These are phyloP conservation scores for Mucor saturninus DNA, from an alignment of 371 early-diverging fungal species.

Conservation along the genomic window DNA sequence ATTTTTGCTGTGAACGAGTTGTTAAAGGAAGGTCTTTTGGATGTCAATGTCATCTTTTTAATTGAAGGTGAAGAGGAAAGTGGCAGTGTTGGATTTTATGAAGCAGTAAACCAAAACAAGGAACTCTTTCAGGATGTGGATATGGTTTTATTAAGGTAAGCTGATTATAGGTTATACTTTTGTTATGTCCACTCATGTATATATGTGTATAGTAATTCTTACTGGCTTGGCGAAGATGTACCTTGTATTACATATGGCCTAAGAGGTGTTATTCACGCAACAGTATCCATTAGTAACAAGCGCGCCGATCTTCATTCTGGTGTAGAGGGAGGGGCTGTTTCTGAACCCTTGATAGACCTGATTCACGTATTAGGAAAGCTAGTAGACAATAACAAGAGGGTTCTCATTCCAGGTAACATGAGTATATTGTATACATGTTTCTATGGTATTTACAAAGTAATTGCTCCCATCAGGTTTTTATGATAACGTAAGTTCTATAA, in stretches of 20 bases:
- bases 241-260: constrained; percentile 77
- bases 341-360: constrained; percentile 78
- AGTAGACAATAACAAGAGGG: constrained; percentile 61
- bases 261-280: constrained; percentile 78
- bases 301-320: constrained; percentile 80
- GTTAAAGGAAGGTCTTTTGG: constrained; percentile 59
- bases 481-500: constrained; percentile 59
- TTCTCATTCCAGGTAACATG: constrained; percentile 58
- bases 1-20: constrained; percentile 80
- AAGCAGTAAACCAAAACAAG: constrained; percentile 62
- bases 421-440: neutral
- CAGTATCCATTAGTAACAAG: constrained; percentile 54
- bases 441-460: constrained; percentile 21
- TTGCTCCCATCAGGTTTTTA: constrained; percentile 43
- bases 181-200: no score
- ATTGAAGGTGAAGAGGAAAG: constrained; percentile 89
- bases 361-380: constrained; percentile 69
- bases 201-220: constrained; percentile 55
- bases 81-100: constrained; percentile 74
- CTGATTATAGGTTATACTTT: no score
- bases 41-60: constrained; percentile 75
- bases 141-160: constrained; percentile 63
- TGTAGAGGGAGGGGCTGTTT: constrained; percentile 82
- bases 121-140: constrained; percentile 70
- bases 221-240: constrained; percentile 71